Base-by-base conservation (phyloP, 2,329 filamentous ascomycete genomes). In the Venturiaceae sp. region DNA sequence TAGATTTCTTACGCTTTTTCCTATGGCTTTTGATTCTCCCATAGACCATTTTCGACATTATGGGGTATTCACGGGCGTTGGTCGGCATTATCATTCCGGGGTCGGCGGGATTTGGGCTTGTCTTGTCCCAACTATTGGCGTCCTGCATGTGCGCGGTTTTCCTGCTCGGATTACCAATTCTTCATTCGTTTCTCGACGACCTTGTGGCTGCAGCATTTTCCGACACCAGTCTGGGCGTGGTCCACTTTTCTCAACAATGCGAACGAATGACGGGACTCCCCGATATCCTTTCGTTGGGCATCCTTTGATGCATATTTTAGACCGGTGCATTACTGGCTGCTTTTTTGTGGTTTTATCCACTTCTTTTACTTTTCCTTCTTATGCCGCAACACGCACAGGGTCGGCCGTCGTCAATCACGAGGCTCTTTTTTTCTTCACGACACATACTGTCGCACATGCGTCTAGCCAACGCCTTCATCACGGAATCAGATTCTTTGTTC, bases 11-110 rank as follows among this genome's bases (percentile, higher is more conserved):
- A 21, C 21, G n/a, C 21, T 4, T 39, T 41, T 32, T 44, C 26
- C 19, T 11, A 56, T 32, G n/a, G 32, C n/a, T 39, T 23, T 41
- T 21, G 37, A 56, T 56, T 56, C 53, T 39, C 53, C 53, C 4
- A 44, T 56, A 56, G 53, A 56, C 53, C 53, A 56, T 44, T 56
- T 56, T 32, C 21, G 37, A 56, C 30, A 55, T 30, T 30, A 44
- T n/a, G 52, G 26, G 8, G 14, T 23, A n/a, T 39, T 56, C 53
- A 41, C 19, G n/a, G 53, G 53, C 28, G 28, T 39, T 56, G n/a
- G n/a, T 32, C 19, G 53, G 36, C 36, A 30, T 56, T 44, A 13
- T n/a, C 26, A 50, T 14, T n/a, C 44, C 26, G 26, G 11, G 26
- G 13, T 30, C 26, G 44, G 44, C 14, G 44, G 44, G 19, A 26